These are phyloP conservation scores for Gamarada debralockiae DNA, from an alignment of 495 filamentous ascomycete genomes.

Conservation along the genomic window DNA sequence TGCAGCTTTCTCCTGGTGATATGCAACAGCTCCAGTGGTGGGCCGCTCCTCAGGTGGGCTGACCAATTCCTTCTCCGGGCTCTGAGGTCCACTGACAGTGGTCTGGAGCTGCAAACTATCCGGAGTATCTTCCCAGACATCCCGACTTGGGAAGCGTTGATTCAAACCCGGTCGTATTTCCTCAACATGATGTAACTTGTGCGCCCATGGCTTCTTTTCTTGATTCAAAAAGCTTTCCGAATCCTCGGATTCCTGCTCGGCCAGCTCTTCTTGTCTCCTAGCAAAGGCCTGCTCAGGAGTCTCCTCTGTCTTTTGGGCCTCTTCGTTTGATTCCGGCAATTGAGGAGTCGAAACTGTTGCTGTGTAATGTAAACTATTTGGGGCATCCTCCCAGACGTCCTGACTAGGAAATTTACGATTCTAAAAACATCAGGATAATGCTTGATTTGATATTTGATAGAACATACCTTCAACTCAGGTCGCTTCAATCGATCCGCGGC, in stretches of 20 bases:
- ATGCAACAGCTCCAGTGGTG: conserved; percentile 22
- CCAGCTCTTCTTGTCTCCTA: conserved; percentile 49
- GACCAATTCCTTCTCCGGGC: conserved; percentile 37
- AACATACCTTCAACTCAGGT: conserved; percentile 42
- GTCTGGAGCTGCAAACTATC: conserved; percentile 78
- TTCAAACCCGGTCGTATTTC: conserved; percentile 50
- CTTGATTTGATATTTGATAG: neutral
- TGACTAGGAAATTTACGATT: conserved; percentile 85
- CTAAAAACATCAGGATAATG: neutral
- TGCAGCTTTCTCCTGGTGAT: conserved; percentile 23
- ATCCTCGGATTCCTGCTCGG: conserved; percentile 41
- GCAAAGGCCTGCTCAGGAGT: conserved; percentile 51
- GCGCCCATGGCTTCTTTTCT: conserved; percentile 41
- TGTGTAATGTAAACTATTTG: conserved; percentile 77
- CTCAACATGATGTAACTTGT: conserved; percentile 33
- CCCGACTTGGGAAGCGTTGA: conserved; percentile 85
- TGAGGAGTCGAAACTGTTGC: conserved; percentile 85
- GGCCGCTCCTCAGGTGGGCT: conserved; percentile 24
- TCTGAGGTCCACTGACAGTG: conserved; percentile 65
- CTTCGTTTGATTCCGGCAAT: conserved; percentile 51
- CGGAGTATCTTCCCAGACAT: conserved; percentile 96
- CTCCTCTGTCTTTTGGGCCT: conserved; percentile 37
- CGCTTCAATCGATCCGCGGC: conserved; percentile 60
- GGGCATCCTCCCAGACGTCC: conserved; percentile 97
- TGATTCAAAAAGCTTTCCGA: conserved; percentile 39